phyloP scores from a whole-genome alignment of 1,284 basidiomycete species.

The Cronartium ribicola region DNA sequence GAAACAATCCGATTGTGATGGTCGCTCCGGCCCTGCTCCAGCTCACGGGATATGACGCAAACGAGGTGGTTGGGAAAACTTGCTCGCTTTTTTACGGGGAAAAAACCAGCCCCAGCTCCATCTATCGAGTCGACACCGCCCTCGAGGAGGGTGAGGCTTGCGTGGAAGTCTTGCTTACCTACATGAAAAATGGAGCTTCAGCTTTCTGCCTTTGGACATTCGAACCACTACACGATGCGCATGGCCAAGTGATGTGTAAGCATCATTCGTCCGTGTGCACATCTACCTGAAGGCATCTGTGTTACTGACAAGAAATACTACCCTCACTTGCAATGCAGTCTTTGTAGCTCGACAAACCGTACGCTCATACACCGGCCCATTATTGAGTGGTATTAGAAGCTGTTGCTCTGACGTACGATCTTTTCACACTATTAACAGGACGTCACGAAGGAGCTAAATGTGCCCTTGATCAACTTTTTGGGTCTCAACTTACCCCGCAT shows the following conservation, averaged over 20 bases:
- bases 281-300: too few species aligned
- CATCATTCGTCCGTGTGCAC: not conserved
- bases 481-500: not conserved
- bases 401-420: not conserved
- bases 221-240: not conserved
- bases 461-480: not conserved
- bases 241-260: not conserved
- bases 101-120: not conserved
- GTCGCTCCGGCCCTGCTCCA: not conserved
- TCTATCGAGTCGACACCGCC: not conserved
- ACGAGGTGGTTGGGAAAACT: not conserved
- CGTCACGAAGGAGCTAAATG: not conserved
- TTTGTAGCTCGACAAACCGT: slow-evolving; percentile 6
- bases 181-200: not conserved
- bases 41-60: not conserved
- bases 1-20: not conserved
- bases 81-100: not conserved
- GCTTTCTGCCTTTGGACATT: not conserved
- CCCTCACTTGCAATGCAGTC: not conserved
- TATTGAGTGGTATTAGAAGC: not conserved
- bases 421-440: not conserved
- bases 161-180: not conserved
- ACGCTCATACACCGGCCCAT: not conserved
- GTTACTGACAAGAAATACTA: too few species aligned
- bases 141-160: not conserved